These are phyloP conservation scores for Tinospora cordifolia DNA, from an alignment of 164 flowering plant species.

Conservation along the genomic window DNA sequence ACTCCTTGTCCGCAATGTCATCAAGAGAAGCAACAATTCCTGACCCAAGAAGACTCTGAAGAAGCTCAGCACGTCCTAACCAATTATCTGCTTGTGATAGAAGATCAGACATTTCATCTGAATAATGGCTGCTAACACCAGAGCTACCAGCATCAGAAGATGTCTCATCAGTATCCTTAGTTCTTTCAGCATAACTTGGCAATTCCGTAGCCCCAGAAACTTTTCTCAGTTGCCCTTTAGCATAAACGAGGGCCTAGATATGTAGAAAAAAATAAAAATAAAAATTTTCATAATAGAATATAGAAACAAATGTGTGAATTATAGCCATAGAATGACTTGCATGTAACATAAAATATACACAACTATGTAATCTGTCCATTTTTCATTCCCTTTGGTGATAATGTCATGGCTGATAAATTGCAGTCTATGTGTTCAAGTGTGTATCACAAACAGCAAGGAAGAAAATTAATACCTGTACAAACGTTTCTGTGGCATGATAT, in stretches of 20 bases:
- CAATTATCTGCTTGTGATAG: conserved; percentile 72
- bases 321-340: background rate
- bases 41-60: conserved; percentile 92
- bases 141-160: conserved; percentile 98
- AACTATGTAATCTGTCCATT: background rate
- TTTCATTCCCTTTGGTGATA: background rate
- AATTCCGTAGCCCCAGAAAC: conserved; percentile 63
- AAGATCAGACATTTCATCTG: conserved; percentile 78
- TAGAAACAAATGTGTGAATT: background rate
- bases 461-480: conserved; percentile 64
- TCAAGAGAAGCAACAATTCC: conserved; percentile 95
- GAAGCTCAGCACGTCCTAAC: conserved; percentile 93
- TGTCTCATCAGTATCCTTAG: conserved; percentile 74
- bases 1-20: conserved; percentile 88
- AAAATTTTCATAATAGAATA: background rate
- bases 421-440: background rate
- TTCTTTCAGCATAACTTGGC: conserved; percentile 53
- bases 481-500: conserved; percentile 93
- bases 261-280: background rate
- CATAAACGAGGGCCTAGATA: conserved; percentile 64
- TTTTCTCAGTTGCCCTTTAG: conserved; percentile 72
- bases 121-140: conserved; percentile 71
- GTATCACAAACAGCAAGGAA: background rate
- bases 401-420: background rate
- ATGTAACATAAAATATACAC: background rate